A percentile compares a stretch with the other conserved stretches of the same genome.
Evolutionary conservation across 805 yeast species (phyloP).

Genomic region (Cyberlindnera misumaiensis): DNA sequence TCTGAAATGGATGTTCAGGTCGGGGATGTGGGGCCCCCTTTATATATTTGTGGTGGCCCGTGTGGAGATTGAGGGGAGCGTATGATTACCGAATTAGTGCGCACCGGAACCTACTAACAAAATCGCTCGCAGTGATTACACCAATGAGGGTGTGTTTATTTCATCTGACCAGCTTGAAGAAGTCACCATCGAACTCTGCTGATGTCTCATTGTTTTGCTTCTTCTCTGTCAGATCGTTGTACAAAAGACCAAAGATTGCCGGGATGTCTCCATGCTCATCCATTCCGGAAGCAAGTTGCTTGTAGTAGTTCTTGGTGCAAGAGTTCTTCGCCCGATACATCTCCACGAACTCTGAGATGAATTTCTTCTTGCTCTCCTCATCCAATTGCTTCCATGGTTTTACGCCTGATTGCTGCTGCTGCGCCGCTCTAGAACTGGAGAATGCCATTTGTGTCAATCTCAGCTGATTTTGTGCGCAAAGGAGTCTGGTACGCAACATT

Average conservation of each 20-base stretch:
- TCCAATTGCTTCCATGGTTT: conserved; percentile 24
- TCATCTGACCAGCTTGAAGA: conserved; percentile 12
- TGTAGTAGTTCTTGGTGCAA: conserved; percentile 30
- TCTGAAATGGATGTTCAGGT: neutral
- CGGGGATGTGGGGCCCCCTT: neutral
- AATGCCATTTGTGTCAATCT: neutral
- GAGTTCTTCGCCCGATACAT: conserved; percentile 28
- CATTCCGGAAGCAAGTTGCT: conserved; percentile 29
- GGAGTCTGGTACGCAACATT: too few species aligned
- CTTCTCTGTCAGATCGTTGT: conserved; percentile 27
- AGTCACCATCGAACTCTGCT: conserved; percentile 22
- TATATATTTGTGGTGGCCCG: neutral
- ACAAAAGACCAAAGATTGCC: conserved; percentile 31
- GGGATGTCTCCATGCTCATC: conserved; percentile 32
- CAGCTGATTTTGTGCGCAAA: neutral
- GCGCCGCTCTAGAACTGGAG: neutral
- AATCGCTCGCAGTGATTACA: neutral
- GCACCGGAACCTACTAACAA: neutral
- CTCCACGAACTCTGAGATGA: conserved; percentile 24
- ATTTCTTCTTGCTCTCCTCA: conserved; percentile 22
- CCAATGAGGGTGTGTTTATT: too few species aligned
- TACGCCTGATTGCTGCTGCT: too few species aligned
- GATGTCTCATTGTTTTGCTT: conserved; percentile 10
- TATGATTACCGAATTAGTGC: neutral
- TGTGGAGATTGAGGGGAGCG: conserved; percentile 1